phyloP scores from a whole-genome alignment of 306 rosid genomes.

The Aeschynomene evenia region DNA sequence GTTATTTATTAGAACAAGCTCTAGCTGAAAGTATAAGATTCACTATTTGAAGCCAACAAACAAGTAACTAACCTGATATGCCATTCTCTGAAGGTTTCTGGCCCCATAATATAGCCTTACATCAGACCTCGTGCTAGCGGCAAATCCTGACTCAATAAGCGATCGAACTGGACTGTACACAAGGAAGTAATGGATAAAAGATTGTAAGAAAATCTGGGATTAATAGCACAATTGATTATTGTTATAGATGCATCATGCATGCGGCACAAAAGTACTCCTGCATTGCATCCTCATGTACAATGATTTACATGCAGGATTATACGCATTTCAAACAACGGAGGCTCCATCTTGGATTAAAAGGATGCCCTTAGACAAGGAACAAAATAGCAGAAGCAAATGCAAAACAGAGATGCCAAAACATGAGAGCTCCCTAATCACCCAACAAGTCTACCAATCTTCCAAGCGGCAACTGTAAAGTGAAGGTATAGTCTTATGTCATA shows the following conservation, averaged over 20 bases:
- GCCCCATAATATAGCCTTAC: slow-evolving; percentile 89
- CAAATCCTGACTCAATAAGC: slow-evolving; percentile 79
- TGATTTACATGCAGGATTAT: background rate
- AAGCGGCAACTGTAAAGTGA: too few relatives aligned
- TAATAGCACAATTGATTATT: background rate
- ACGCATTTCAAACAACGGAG: slow-evolving; percentile 3
- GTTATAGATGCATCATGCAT: background rate
- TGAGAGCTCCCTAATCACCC: slow-evolving; percentile 1
- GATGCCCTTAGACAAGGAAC: background rate
- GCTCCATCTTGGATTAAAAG: background rate
- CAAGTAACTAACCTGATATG: slow-evolving; percentile 73
- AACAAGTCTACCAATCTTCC: slow-evolving; percentile 7
- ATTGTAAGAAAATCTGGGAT: slow-evolving; percentile 1
- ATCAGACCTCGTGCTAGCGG: slow-evolving; percentile 65
- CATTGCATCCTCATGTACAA: background rate
- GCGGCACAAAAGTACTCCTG: background rate
- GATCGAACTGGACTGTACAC: slow-evolving; percentile 83
- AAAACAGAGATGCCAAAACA: background rate
- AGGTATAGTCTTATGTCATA: too few relatives aligned
- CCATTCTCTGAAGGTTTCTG: slow-evolving; percentile 87
- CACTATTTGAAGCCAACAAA: slow-evolving; percentile 15
- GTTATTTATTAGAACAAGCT: slow-evolving; percentile 28
- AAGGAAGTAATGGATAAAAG: slow-evolving; percentile 18
- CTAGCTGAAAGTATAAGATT: background rate
- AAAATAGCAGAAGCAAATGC: background rate